These are phyloP conservation scores for Herpetomonas tarakana DNA, from an alignment of 208 protist genomes.

Conservation along the genomic window DNA sequence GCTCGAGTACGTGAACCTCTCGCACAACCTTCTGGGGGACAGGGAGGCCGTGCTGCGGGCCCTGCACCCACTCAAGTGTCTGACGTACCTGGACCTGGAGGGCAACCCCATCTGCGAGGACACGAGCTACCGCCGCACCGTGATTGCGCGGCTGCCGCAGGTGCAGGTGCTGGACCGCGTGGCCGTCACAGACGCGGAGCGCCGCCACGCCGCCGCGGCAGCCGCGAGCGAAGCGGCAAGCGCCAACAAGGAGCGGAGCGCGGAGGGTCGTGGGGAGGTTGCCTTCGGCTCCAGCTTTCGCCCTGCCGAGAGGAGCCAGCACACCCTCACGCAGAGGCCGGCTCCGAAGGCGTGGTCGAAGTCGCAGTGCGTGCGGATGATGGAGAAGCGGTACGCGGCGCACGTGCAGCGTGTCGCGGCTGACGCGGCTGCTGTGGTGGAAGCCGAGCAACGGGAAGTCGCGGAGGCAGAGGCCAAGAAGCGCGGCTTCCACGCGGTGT, in stretches of 20 bases:
- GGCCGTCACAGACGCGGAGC: conserved; percentile 45
- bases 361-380: conserved; percentile 21
- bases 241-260: background rate
- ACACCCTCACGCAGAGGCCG: conserved; percentile 1
- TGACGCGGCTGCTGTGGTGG: conserved; percentile 8
- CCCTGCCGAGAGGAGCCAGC: too few species aligned
- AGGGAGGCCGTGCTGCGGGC: conserved; percentile 26
- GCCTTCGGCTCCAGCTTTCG: conserved; percentile 14
- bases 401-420: conserved; percentile 12
- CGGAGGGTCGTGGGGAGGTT: too few species aligned
- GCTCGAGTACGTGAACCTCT: conserved; percentile 61
- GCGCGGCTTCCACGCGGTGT: conserved; percentile 54
- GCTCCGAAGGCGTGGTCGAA: conserved; percentile 3
- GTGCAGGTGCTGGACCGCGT: conserved; percentile 66
- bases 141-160: conserved; percentile 56
- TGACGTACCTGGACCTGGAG: conserved; percentile 58
- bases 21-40: conserved; percentile 57
- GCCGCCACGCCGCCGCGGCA: conserved; percentile 23
- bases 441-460: conserved; percentile 20
- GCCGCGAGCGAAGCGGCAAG: background rate
- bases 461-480: background rate
- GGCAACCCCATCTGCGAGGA: conserved; percentile 70
- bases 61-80: conserved; percentile 41
- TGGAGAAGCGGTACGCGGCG: conserved; percentile 23
- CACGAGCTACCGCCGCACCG: conserved; percentile 52